Evolutionary conservation across 2,329 filamentous ascomycete genomes (phyloP), one percentile per base, ranked within the genome.

Genomic region (Penicillium sp.): DNA sequence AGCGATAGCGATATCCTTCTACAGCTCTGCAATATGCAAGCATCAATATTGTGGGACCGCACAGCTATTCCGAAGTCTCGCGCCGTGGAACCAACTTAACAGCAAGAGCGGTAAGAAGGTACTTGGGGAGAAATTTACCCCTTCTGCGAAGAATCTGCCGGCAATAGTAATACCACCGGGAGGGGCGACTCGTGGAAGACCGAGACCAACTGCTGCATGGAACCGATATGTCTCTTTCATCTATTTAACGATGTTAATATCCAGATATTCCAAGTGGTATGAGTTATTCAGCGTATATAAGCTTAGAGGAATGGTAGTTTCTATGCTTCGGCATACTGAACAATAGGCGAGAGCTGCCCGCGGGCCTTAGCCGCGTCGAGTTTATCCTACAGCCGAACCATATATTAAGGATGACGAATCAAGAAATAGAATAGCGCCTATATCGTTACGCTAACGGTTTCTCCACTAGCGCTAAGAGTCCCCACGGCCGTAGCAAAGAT

Each of bases 151-250:
- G 30, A 30, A 30, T 43, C 41, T 19, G 19, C 61, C 66, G 11
- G 49, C 67, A 34, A 75, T 63, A 0, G 65, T 70, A 4, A 74
- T 51, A 2, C 72, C 70, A 23, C 62, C 68, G 11, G 57, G 46
- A 0, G 68, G 70, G 1, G 59, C 67, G 7, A 71, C 62, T 2
- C 71, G 66, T 0, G 64, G 60, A 27, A 71, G 64, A 10, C 67
- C 68, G 0, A 61, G 61, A 2, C 70, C 65, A 5, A 66, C 64
- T 1, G 70, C 61, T 47, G 34, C n/a, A 16, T 75, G 69, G 18
- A 73, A 61, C 0, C 74, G 69, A 32, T 70, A 66, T 6, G 71
- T 65, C 53, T 77, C 74, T 58, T 75, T 75, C 44, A 72, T 61
- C 65, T 68, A 51, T 32, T 26, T 9, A n/a, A 42, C 10, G 14